These are phyloP conservation scores for Thymus quinquecostatus DNA, from an alignment of 257 asterid genomes.

Conservation along the genomic window DNA sequence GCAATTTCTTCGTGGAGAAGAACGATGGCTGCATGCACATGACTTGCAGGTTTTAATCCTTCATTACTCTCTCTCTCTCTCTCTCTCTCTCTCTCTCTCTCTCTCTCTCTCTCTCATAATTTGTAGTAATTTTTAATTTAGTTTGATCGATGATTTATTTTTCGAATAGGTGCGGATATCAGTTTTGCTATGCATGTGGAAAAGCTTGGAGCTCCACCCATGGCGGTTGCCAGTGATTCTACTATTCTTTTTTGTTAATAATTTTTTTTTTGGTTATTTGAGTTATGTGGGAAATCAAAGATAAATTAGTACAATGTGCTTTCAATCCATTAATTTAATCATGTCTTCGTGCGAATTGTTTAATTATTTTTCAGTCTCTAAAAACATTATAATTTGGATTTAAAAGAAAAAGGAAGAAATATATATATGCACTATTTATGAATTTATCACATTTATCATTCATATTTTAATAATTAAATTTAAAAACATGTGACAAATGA, in stretches of 20 bases:
- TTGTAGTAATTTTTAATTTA: too few relatives aligned
- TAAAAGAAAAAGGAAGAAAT: too few relatives aligned
- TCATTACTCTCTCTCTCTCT: background rate
- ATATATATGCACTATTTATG: too few relatives aligned
- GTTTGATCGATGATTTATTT: background rate
- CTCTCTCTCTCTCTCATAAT: background rate
- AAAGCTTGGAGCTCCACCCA: constrained; percentile 35
- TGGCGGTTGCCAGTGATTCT: constrained; percentile 33
- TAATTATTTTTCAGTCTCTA: too few relatives aligned
- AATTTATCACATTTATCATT: too few relatives aligned
- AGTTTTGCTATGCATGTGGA: constrained; percentile 61
- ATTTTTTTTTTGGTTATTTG: background rate
- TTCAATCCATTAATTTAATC: background rate
- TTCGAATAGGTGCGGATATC: constrained; percentile 42
- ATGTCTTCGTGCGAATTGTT: background rate
- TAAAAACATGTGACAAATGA: too few relatives aligned
- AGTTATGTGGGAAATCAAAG: background rate
- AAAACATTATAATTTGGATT: too few relatives aligned
- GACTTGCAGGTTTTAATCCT: constrained; percentile 40
- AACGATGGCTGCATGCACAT: constrained; percentile 51
- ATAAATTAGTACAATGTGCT: background rate
- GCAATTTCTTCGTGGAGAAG: constrained; percentile 47
- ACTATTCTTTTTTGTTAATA: too few relatives aligned
- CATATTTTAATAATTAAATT: too few relatives aligned
- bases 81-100: background rate